phyloP scores from a whole-genome alignment of 2,329 filamentous ascomycete genomes.

The Penicillium thymicola region DNA sequence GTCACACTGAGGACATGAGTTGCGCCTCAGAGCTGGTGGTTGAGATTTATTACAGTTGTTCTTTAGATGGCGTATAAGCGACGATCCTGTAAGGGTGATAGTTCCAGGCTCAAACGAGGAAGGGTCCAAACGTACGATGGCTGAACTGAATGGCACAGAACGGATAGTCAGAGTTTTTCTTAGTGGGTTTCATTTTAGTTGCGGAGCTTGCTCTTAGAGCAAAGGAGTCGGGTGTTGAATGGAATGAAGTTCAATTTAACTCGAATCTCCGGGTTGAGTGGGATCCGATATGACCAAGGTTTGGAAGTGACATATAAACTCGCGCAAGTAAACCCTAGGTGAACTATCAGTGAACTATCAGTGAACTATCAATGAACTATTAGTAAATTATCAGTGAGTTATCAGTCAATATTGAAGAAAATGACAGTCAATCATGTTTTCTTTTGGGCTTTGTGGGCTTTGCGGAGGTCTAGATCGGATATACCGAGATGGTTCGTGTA shows the following conservation, averaged over 20 bases:
- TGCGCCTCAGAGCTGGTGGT: background rate
- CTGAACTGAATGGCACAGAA: background rate
- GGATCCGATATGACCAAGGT: background rate
- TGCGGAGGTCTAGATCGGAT: too few species aligned
- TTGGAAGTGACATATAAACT: background rate
- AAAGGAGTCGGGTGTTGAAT: background rate
- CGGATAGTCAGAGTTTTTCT: background rate
- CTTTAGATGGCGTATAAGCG: conserved; percentile 6
- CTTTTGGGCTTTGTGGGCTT: too few species aligned
- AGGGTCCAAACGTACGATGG: background rate
- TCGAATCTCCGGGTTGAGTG: conserved; percentile 5
- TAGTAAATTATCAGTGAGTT: background rate
- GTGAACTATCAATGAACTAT: too few species aligned
- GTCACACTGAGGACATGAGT: conserved; percentile 4
- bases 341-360: background rate
- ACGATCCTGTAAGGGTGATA: background rate
- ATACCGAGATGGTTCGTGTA: background rate
- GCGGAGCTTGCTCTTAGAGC: background rate
- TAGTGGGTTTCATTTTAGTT: background rate
- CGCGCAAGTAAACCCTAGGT: too few species aligned
- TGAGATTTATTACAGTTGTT: conserved; percentile 4
- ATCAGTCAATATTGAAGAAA: background rate
- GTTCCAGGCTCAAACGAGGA: background rate
- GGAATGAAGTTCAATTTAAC: background rate
- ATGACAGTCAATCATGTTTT: conserved; percentile 8